phyloP scores from a whole-genome alignment of 2,329 filamentous ascomycete species.

The Fusarium sp. region DNA sequence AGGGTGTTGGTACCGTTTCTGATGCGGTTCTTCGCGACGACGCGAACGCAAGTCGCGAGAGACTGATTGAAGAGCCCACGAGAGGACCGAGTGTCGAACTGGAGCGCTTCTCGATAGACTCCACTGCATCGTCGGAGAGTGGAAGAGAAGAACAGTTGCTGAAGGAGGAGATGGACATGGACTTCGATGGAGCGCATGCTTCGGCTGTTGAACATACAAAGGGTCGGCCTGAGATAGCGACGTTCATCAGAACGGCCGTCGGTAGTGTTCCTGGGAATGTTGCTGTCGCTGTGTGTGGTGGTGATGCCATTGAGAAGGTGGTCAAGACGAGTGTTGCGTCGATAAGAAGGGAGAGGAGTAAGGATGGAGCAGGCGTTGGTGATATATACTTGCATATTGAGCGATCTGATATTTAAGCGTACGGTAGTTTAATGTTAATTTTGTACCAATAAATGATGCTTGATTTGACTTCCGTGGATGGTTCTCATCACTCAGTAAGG shows the following conservation, averaged over 20 bases:
- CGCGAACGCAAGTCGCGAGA: constrained; percentile 38
- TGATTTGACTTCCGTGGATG: neutral
- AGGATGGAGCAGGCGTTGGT: constrained; percentile 19
- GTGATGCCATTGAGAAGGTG: constrained; percentile 33
- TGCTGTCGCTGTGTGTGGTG: constrained; percentile 42
- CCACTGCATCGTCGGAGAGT: constrained; percentile 24
- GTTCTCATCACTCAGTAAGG: neutral
- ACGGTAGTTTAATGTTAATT: constrained; percentile 3
- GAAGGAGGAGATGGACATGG: constrained; percentile 43
- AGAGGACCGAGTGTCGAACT: constrained; percentile 34
- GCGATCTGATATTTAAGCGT: constrained; percentile 35
- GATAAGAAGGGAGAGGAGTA: constrained; percentile 19
- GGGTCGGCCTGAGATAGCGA: constrained; percentile 42
- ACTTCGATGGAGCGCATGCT: constrained; percentile 21
- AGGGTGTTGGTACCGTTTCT: neutral
- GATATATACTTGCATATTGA: constrained; percentile 41
- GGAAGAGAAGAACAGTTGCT: constrained; percentile 37
- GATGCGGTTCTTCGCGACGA: constrained; percentile 11
- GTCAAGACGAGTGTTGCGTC: constrained; percentile 33
- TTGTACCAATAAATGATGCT: neutral
- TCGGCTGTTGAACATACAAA: constrained; percentile 36
- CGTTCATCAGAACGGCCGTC: constrained; percentile 30
- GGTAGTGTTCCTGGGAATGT: constrained; percentile 33
- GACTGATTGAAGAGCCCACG: constrained; percentile 32
- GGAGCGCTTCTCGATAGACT: constrained; percentile 43